phyloP scores from a whole-genome alignment of 768 basidiomycete genomes.

The Coprinopsis strossmayeri region DNA sequence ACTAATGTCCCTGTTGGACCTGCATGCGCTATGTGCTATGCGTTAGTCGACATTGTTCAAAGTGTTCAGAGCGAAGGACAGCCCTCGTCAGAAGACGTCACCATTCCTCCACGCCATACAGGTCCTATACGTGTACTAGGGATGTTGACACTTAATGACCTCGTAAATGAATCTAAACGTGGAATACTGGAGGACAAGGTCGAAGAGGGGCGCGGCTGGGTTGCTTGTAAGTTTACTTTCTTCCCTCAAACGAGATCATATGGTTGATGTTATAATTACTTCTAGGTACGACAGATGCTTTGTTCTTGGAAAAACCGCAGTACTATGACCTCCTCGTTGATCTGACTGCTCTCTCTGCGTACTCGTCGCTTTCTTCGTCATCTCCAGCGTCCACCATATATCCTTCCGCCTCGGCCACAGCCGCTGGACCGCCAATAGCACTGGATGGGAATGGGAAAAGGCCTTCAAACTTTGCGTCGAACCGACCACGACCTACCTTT shows the following conservation, averaged over 20 bases:
- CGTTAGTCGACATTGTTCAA: slow-evolving; percentile 49
- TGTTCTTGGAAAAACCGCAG: slow-evolving; percentile 75
- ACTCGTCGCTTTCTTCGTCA: not conserved
- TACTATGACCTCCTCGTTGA: slow-evolving; percentile 81
- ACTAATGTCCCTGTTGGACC: slow-evolving; percentile 76
- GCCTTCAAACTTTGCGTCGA: not conserved
- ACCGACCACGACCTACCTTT: slow-evolving; percentile 6
- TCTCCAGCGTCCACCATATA: not conserved
- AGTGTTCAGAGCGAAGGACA: slow-evolving; percentile 28
- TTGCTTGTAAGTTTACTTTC: slow-evolving; percentile 52
- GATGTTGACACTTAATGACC: slow-evolving; percentile 72
- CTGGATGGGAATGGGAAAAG: not conserved
- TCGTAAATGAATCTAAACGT: slow-evolving; percentile 26
- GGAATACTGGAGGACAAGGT: slow-evolving; percentile 47
- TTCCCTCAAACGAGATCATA: too few relatives aligned
- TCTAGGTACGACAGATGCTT: slow-evolving; percentile 71
- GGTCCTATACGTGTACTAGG: slow-evolving; percentile 66
- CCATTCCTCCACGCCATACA: slow-evolving; percentile 25
- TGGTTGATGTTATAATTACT: slow-evolving; percentile 2
- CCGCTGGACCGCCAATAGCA: not conserved
- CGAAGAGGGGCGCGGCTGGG: slow-evolving; percentile 64
- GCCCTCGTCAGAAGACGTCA: slow-evolving; percentile 9
- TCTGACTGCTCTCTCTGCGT: slow-evolving; percentile 44
- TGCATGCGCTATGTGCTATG: slow-evolving; percentile 70
- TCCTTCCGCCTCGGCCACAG: not conserved